Base-by-base conservation (phyloP, 768 basidiomycete genomes). In the Pleurotus citrinopileatus region DNA sequence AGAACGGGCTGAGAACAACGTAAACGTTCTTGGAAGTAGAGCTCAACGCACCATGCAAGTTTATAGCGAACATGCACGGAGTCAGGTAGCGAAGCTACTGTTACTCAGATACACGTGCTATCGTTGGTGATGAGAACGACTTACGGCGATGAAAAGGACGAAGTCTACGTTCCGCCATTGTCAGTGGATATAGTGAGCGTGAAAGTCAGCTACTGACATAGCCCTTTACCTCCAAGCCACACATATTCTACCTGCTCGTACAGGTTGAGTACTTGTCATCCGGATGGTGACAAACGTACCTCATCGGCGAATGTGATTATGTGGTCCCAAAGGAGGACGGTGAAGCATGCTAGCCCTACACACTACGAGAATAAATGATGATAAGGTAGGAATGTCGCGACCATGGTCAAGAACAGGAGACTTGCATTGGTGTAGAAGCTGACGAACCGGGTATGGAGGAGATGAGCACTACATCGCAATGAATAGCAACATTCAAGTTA, bases 71-170 rank as follows among this genome's bases (percentile, higher is more conserved):
- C 1, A 80, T 81, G 1, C 84, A 65, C 0, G 84, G 84, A 0
- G 80, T 84, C n/a, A 86, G 66, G 59, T 86, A 86, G 22, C 84
- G 78, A 59, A 85, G 85, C 83, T 86, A 32, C 4, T n/a, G 22
- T 12, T 19, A 6, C 7, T 46, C 20, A 55, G 42, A 34, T 9
- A 12, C 17, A 7, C 27, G n/a, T n/a, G 20, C 6, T 19, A 19
- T 25, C 10, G 32, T 1, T 34, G 9, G 9, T n/a, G 32, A 34
- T 10, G n/a, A 34, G 9, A n/a, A 34, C 32, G 9, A 34, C 32
- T 34, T n/a, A 34, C 32, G 2, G 76, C 75, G 51, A 77, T 60
- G n/a, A 77, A 63, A 55, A 79, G 77, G 4, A 77, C 63, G 57
- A 71, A 75, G n/a, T 69, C 64, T 38, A 77, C 74, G 76, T 32